Percentiles rank a stretch among this genome's conserved stretches.
Evolutionary conservation across 352 stramenopile species (phyloP).

Genomic region (Thalassiosira livingstoniorum): DNA sequence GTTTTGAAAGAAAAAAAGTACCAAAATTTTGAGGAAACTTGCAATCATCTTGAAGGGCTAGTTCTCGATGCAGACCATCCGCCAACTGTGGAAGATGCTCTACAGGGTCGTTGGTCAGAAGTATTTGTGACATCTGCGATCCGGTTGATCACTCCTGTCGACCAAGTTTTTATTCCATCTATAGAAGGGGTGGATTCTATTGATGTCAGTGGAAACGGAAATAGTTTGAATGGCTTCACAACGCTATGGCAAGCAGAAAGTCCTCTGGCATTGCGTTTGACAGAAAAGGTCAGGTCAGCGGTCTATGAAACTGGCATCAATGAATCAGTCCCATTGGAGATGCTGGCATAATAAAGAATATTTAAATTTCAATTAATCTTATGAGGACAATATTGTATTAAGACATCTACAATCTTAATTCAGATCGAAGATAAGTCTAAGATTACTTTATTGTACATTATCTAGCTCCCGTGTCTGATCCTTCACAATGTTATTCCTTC

Average conservation of each 20-base stretch:
- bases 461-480: no score
- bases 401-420: conserved; percentile 11
- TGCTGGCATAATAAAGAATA: no score
- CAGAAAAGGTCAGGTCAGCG: conserved; percentile 14
- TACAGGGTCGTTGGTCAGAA: conserved; percentile 57
- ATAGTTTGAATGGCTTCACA: no score
- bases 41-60: conserved; percentile 14
- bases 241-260: conserved; percentile 16
- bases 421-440: background rate
- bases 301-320: conserved; percentile 10
- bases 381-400: no score
- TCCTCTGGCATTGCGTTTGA: background rate
- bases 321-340: no score
- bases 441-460: no score
- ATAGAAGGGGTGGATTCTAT: conserved; percentile 5
- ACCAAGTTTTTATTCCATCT: conserved; percentile 47
- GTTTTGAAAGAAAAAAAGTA: conserved; percentile 22
- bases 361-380: no score
- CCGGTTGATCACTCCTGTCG: conserved; percentile 55
- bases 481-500: conserved; percentile 12
- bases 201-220: background rate
- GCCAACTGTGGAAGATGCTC: conserved; percentile 53
- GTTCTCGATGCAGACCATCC: conserved; percentile 27
- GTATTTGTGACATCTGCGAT: conserved; percentile 68
- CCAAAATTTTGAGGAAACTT: background rate